phyloP scores from a whole-genome alignment of 768 basidiomycete genomes.

The Suillus plorans region DNA sequence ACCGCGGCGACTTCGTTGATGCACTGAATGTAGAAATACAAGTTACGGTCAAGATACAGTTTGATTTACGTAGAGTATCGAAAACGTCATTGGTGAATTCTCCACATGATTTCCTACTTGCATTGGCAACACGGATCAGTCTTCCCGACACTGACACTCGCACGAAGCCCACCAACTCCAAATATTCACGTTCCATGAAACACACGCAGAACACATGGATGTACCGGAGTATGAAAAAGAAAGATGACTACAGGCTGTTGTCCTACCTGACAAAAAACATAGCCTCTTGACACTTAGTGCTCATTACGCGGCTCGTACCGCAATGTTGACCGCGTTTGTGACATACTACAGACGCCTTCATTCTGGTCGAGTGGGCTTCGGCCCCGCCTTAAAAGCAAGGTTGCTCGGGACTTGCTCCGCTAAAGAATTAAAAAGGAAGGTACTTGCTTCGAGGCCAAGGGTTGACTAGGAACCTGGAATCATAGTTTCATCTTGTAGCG shows the following conservation, averaged over 20 bases:
- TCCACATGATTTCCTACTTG: slow-evolving; percentile 1
- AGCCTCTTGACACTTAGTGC: not conserved
- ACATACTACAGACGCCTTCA: not conserved
- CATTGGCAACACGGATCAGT: not conserved
- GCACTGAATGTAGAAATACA: not conserved
- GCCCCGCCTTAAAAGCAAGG: not conserved
- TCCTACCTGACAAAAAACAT: not conserved
- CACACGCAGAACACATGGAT: not conserved
- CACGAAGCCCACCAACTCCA: not conserved
- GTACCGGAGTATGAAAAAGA: not conserved
- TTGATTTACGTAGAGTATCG: not conserved
- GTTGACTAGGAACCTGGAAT: not conserved
- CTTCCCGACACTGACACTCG: not conserved
- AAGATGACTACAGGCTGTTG: not conserved
- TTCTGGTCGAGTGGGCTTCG: not conserved
- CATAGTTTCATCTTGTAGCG: not conserved
- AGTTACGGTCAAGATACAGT: not conserved
- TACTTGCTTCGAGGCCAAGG: not conserved
- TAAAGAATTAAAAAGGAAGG: not conserved
- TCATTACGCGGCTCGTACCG: not conserved
- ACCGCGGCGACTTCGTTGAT: not conserved
- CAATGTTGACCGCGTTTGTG: not conserved
- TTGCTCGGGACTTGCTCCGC: not conserved
- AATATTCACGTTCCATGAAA: not conserved
- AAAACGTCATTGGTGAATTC: slow-evolving; percentile 3